Conservation (phyloP, 176 grass and related monocot genomes). For the Phoenix dactylifera region DNA sequence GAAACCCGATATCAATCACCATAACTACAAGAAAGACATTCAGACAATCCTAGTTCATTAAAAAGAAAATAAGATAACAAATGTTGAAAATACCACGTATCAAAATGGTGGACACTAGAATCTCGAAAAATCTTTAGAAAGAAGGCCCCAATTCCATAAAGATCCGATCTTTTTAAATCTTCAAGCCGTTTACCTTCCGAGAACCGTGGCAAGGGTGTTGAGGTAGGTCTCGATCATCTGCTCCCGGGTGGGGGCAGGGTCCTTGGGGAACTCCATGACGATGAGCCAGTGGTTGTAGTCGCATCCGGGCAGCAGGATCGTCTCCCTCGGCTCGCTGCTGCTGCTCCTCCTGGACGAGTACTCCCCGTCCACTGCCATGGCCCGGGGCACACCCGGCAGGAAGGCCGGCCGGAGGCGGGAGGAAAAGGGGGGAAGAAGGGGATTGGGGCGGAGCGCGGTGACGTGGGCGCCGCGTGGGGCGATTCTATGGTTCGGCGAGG, state of each 20-base stretch:
- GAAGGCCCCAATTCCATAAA: no score
- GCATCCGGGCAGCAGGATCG: constrained; percentile 91
- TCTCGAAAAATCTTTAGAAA: no score
- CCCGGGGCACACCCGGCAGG: not conserved
- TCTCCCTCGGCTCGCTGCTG: constrained; percentile 53
- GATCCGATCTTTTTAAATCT: no score
- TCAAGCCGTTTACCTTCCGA: constrained; percentile 53
- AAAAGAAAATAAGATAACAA: no score
- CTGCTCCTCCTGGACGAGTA: constrained; percentile 1
- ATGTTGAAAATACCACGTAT: no score
- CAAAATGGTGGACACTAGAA: no score
- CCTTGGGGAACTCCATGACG: constrained; percentile 98
- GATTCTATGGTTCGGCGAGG: not conserved
- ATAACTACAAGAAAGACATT: no score
- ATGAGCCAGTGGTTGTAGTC: constrained; percentile 99
- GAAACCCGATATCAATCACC: no score
- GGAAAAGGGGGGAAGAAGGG: constrained; percentile 1
- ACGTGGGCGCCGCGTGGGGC: not conserved
- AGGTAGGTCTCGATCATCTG: constrained; percentile 99
- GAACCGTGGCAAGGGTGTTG: constrained; percentile 79
- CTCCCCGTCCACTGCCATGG: not conserved
- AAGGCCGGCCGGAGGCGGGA: not conserved
- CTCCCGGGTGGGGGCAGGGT: constrained; percentile 89
- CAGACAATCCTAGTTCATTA: no score
- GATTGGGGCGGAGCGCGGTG: not conserved